Percentiles rank a stretch among this genome's conserved stretches.
Conservation (phyloP, 306 rosid genomes). For the Vigna mungo region DNA sequence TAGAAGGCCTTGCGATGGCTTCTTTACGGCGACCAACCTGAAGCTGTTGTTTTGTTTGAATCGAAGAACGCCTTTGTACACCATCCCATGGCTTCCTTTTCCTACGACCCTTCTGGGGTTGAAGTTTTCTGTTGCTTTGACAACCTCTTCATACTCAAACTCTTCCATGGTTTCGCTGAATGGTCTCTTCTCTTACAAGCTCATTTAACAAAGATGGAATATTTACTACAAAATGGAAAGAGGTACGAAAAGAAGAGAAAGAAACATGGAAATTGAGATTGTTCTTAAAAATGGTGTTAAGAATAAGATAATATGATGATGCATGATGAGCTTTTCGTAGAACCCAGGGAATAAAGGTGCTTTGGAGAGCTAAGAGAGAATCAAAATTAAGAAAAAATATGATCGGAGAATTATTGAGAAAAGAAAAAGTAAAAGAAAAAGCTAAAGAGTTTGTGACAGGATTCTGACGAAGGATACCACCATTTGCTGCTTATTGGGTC, state of each 20-base stretch:
- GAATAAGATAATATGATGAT: constrained; percentile 8
- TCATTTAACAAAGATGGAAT: too few relatives aligned
- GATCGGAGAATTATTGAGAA: constrained; percentile 31
- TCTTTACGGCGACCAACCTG: constrained; percentile 57
- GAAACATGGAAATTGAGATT: background rate
- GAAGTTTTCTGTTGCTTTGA: constrained; percentile 57
- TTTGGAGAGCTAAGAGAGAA: constrained; percentile 41
- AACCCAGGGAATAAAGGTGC: constrained; percentile 55
- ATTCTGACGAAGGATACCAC: constrained; percentile 38
- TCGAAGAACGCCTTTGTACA: constrained; percentile 47
- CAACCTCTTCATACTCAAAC: constrained; percentile 56
- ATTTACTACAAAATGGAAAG: background rate
- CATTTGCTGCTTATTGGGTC: constrained; percentile 40
- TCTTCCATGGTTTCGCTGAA: constrained; percentile 30
- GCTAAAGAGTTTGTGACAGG: constrained; percentile 19
- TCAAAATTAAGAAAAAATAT: background rate
- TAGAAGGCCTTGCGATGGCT: constrained; percentile 36
- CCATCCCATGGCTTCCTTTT: constrained; percentile 71
- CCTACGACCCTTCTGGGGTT: constrained; percentile 52
- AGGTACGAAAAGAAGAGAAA: background rate
- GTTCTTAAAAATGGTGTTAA: background rate
- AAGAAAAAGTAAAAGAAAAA: constrained; percentile 46
- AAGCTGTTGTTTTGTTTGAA: constrained; percentile 1
- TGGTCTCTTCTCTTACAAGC: too few relatives aligned
- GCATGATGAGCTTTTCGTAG: constrained; percentile 43